These are phyloP conservation scores for Lactarius evosmus DNA, from an alignment of 768 basidiomycete genomes.

Conservation along the genomic window DNA sequence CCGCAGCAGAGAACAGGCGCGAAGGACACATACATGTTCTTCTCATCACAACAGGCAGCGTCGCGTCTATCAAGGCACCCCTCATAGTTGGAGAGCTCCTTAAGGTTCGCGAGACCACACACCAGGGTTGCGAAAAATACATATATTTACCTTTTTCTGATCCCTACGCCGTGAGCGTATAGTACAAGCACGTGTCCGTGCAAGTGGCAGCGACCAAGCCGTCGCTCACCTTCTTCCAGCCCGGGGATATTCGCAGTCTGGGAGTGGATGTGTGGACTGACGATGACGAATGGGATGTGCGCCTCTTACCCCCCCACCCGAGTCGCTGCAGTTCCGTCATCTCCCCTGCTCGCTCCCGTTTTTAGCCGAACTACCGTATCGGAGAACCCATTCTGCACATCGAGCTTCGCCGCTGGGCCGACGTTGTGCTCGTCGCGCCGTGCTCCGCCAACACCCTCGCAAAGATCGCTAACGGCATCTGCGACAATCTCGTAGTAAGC, in stretches of 20 bases:
- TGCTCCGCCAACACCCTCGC: conserved; percentile 96
- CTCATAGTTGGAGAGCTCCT: conserved; percentile 80
- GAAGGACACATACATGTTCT: conserved; percentile 61
- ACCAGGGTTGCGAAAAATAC: neutral
- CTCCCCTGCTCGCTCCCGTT: neutral
- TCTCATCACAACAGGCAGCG: conserved; percentile 89
- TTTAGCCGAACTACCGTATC: conserved; percentile 65
- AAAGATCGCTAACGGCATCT: conserved; percentile 84
- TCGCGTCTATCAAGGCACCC: conserved; percentile 91
- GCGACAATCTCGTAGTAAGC: conserved; percentile 85
- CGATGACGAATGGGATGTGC: conserved; percentile 88
- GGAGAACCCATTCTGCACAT: conserved; percentile 96
- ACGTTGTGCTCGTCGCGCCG: conserved; percentile 90
- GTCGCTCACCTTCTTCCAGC: conserved; percentile 73
- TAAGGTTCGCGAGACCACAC: conserved; percentile 43
- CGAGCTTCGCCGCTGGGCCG: conserved; percentile 91
- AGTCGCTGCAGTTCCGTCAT: neutral
- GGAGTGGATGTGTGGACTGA: conserved; percentile 82
- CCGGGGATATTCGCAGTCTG: conserved; percentile 44
- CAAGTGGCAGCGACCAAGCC: conserved; percentile 81
- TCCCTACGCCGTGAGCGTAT: neutral
- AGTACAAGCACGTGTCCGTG: conserved; percentile 75
- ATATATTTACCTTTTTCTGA: neutral
- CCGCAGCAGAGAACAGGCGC: conserved; percentile 32
- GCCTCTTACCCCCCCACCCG: conserved; percentile 32